A percentile compares a stretch with the other conserved stretches of the same genome.
Conservation (phyloP, 2,329 filamentous ascomycete species). For the Fusarium sp. region DNA sequence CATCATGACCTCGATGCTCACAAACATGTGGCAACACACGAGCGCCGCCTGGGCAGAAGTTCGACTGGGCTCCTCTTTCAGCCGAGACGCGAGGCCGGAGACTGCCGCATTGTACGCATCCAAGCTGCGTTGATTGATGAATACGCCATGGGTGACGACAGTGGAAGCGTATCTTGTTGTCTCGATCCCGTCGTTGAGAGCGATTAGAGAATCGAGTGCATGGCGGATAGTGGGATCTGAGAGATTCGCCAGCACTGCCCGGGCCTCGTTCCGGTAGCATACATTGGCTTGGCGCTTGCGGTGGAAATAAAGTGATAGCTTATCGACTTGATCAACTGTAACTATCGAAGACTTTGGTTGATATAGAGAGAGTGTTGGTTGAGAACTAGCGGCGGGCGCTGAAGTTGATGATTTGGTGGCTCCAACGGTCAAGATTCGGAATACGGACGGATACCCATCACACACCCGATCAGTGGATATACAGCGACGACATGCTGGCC, state of each 20-base stretch:
- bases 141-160: background rate
- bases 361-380: background rate
- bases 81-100: background rate
- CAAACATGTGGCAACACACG: conserved; percentile 17
- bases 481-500: conserved; percentile 4
- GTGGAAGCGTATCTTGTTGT: background rate
- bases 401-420: background rate
- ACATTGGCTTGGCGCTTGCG: background rate
- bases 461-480: background rate
- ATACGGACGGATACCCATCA: background rate
- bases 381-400: background rate
- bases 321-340: background rate
- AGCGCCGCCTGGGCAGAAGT: conserved; percentile 4
- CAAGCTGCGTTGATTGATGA: background rate
- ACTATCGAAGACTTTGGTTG: conserved; percentile 2
- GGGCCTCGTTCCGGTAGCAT: conserved; percentile 7
- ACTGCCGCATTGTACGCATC: conserved; percentile 6
- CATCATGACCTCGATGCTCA: conserved; percentile 12
- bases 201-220: background rate
- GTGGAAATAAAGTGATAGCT: conserved; percentile 9
- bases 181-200: background rate
- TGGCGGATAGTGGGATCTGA: conserved; percentile 11
- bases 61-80: background rate
- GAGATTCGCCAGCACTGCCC: background rate
- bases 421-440: background rate